Evolutionary conservation across 192 early-diverging fungal species (phyloP).

Genomic region (Umbelopsis ramanniana): DNA sequence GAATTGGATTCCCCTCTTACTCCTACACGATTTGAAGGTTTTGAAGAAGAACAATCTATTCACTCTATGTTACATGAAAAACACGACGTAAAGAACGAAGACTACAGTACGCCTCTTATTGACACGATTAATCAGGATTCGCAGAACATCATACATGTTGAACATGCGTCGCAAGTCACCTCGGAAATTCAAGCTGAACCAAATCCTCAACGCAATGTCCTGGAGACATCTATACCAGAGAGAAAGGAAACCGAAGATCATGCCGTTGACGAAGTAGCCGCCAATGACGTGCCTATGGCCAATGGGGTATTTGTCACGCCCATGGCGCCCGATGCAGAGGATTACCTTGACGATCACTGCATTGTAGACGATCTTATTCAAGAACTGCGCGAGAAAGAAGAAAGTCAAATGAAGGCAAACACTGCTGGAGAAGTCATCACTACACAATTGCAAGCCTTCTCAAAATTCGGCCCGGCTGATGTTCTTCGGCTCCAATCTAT

Average conservation of each 20-base stretch:
- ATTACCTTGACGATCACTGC: slow-evolving; percentile 8
- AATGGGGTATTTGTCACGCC: neutral
- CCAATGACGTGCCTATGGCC: neutral
- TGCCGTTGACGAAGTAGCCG: neutral
- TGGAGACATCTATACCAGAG: neutral
- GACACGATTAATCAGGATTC: no score
- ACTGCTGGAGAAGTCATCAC: no score
- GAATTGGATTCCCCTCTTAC: slow-evolving; percentile 6
- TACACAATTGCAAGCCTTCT: neutral
- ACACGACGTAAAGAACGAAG: neutral
- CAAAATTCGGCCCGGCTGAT: neutral
- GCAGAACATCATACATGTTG: neutral
- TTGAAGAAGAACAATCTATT: neutral
- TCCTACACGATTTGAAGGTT: neutral
- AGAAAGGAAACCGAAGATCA: neutral
- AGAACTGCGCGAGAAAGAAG: neutral
- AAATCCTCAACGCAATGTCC: neutral
- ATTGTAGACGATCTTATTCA: neutral
- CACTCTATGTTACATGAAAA: neutral
- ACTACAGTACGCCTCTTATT: no score
- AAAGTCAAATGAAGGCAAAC: neutral
- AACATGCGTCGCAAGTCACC: neutral
- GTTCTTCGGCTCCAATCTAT: neutral
- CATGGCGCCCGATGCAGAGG: neutral
- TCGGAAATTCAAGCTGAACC: neutral